Percentiles rank a stretch among this genome's conserved stretches.
Conservation (phyloP, 2,329 filamentous ascomycete genomes). For the Huntiella decipiens region DNA sequence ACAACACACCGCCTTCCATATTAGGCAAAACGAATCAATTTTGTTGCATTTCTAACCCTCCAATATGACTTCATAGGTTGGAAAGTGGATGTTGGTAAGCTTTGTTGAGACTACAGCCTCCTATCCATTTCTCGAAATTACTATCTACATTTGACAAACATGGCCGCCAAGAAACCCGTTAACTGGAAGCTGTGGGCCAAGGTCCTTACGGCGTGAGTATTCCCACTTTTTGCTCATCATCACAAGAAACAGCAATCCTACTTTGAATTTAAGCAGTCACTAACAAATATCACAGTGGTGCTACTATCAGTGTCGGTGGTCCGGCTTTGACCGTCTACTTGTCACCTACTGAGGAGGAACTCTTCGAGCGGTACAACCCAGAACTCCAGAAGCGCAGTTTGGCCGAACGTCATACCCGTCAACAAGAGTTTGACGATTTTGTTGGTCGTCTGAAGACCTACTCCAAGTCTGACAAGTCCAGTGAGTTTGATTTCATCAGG, state of each 20-base stretch:
- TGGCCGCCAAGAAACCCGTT: slow-evolving; percentile 9
- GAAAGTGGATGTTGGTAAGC: neutral
- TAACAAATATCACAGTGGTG: slow-evolving; percentile 35
- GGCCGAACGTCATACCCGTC: slow-evolving; percentile 54
- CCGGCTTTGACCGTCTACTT: slow-evolving; percentile 68
- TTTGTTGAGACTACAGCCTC: neutral
- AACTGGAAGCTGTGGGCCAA: slow-evolving; percentile 42
- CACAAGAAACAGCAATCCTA: neutral
- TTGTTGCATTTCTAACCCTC: slow-evolving; percentile 7
- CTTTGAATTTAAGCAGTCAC: neutral
- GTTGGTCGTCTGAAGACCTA: slow-evolving; percentile 69
- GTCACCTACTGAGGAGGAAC: slow-evolving; percentile 72
- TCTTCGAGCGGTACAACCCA: slow-evolving; percentile 82
- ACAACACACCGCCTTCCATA: slow-evolving; percentile 5
- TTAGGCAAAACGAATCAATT: slow-evolving; percentile 4
- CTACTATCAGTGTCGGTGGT: slow-evolving; percentile 57
- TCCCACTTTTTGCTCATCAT: slow-evolving; percentile 1
- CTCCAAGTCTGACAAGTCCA: slow-evolving; percentile 78
- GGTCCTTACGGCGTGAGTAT: slow-evolving; percentile 47
- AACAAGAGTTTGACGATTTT: slow-evolving; percentile 81
- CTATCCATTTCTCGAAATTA: neutral
- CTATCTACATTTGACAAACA: neutral
- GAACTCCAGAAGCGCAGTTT: slow-evolving; percentile 78
- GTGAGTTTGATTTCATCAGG: slow-evolving; percentile 30
- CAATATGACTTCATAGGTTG: neutral